Base-by-base conservation (phyloP, 2,329 filamentous ascomycete species). In the Orbilia brochopaga region DNA sequence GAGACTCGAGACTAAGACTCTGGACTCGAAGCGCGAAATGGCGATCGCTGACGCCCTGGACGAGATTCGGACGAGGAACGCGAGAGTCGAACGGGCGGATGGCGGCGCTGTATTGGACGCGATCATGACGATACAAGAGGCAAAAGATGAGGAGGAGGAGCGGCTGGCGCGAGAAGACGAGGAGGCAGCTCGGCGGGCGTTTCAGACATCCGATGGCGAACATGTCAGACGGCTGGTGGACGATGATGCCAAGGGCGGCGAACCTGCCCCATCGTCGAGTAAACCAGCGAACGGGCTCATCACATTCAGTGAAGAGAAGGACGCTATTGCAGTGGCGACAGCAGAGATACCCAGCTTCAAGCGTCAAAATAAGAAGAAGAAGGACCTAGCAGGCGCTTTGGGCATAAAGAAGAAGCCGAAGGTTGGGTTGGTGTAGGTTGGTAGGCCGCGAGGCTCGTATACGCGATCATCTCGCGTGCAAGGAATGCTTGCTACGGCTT, bases 11-110 rank as follows among this genome's bases (percentile, higher is more conserved):
- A 88, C 90, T 74, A 97, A 97, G 82, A 96, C 93, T 62, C 82
- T 90, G 21, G 94, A 99, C 79, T 92, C 92, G 0, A 92, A 94
- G 82, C 85, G 89, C 44, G 94, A 99, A 80, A 99, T 99, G 92
- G 91, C 90, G 17, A 91, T 97, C 50, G 94, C 94, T 1, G 94
- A 99, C 82, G 93, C 92, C 6, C 81, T 99, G 62, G 94, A 99
- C 79, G 92, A 97, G 81, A 97, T 99, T 65, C 84, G 93, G 63
- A 93, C 90, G 58, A 83, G 93, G 74, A 99, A 99, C 81, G 94
- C 94, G 6, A 84, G 92, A 74, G 87, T 94, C 55, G 91, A 96
- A 79, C 85, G 90, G 74, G 89, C 88, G 7, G 87, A 91, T 70
- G 87, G 86, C 1, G 82, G 86, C 2, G 86, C 88, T 64, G 85